Evolutionary conservation across 2,329 filamentous ascomycete genomes (phyloP), one percentile per base, ranked within the genome.

Genomic region (Raffaelea deltoideospora): DNA sequence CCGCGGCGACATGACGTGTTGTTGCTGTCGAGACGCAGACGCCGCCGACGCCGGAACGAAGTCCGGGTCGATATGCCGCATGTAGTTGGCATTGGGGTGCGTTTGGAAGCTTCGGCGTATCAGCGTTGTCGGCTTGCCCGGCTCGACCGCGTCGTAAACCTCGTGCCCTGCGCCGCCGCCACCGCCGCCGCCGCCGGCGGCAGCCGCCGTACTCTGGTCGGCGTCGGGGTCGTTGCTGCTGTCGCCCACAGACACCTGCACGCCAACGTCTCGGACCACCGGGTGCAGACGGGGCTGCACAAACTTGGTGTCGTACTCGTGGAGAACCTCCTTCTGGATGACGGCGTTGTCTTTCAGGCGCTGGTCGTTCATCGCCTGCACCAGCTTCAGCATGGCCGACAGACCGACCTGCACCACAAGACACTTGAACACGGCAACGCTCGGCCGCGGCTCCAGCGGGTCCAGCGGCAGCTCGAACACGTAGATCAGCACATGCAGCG

Each of bases 271-370:
- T 37, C 71, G 60, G 45, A 92, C 82, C 5, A 81, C 65, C 8
- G 80, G 82, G 47, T 92, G 82, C n/a, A 93, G 72, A 10, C 78
- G 71, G 3, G 90, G 90, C 50, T 92, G 85, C 1, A 98, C 90
- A 51, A 80, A 95, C 60, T 98, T 98, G 47, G 76, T 83, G 53
- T 96, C 85, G 53, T 98, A 98, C 58, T 98, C 90, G 53, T 86
- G 79, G 58, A 96, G 68, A 5, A 96, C 88, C 57, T 96, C 83
- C 48, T 80, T 85, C 47, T 93, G 85, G 40, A 98, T 80, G 33
- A 95, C 69, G 3, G 76, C 68, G 2, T 73, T 74, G 55, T 98
- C 90, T 53, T 86, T 93, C 42, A 73, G 74, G 54, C 96, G 87
- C 53, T 88, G 87, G 4, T 72, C 68, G 56, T 88, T 96, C 24